Evolutionary conservation across 345 rosid genomes (phyloP), one percentile per base, ranked within the genome.

Genomic region (Eutrema yunnanense): DNA sequence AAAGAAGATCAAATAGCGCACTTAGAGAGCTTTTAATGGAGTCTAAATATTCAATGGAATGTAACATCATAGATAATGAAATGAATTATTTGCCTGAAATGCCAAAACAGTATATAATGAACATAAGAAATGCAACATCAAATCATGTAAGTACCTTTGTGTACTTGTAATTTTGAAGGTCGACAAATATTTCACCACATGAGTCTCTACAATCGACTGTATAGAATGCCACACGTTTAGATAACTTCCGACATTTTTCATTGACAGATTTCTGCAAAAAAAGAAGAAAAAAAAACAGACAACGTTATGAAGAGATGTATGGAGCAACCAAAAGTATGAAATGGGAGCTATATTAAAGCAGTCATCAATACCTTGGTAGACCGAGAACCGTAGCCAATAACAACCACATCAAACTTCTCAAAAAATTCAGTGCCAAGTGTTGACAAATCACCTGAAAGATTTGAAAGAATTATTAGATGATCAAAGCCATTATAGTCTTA

Each of bases 171-270:
- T 81, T 78, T 77, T 86, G 92, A 73, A 95, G 80, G 74, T 95
- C 97, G 30, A 88, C 96, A 75, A 95, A 95, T 33, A 95, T 87
- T 82, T 95, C 96, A 58, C 96, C 97, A 59, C 85, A 87, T 5
- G 90, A 89, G 77, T 85, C 89, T 78, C 96, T 87, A 67, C 96
- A 88, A 46, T 92, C 97, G 40, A 92, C 88, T 0, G 89, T 78
- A 71, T 91, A 95, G 80, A 90, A 95, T 50, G 98, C 91, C 13
- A 92, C 79, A 6, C 85, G 92, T 81, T 90, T 95, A 8, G 82
- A 60, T 61, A 81, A 72, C 81, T 86, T 82, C 59, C 94, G 80
- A 71, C 99, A 95, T 68, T 84, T 90, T 75, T 87, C 90, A 50
- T 92, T 92, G 65, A 90, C 81, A 81, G 75, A 69, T 78, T 84